phyloP scores from a whole-genome alignment of 2,329 filamentous ascomycete species.

The Endocalyx cinctus region DNA sequence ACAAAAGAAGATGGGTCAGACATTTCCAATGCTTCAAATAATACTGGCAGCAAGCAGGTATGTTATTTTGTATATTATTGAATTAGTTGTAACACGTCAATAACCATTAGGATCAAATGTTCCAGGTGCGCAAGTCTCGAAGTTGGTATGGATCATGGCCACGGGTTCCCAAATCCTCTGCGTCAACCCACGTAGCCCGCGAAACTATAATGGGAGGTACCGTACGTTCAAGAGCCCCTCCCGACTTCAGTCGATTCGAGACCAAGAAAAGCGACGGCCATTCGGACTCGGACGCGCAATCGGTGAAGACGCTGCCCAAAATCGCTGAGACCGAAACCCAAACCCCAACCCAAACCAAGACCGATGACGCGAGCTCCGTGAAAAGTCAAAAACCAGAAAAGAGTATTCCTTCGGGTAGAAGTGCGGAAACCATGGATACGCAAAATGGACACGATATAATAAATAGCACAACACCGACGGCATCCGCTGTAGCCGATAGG shows the following conservation, averaged over 20 bases:
- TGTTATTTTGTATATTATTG: no score
- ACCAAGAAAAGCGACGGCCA: slow-evolving; percentile 32
- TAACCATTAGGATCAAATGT: no score
- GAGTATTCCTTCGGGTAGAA: slow-evolving; percentile 27
- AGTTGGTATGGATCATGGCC: slow-evolving; percentile 65
- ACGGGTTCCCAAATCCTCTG: slow-evolving; percentile 48
- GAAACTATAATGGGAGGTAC: slow-evolving; percentile 59
- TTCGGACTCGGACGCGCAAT: slow-evolving; percentile 26
- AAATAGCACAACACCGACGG: slow-evolving; percentile 4
- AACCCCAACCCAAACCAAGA: slow-evolving; percentile 8
- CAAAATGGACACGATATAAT: slow-evolving; percentile 27
- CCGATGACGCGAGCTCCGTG: slow-evolving; percentile 24
- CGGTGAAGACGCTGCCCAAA: slow-evolving; percentile 25
- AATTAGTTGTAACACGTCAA: no score
- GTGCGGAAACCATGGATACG: slow-evolving; percentile 24
- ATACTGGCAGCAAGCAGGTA: slow-evolving; percentile 16
- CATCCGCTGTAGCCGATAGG: slow-evolving; percentile 25
- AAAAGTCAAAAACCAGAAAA: slow-evolving; percentile 6
- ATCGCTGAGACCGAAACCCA: slow-evolving; percentile 22
- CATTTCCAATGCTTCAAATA: slow-evolving; percentile 9
- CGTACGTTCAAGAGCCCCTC: slow-evolving; percentile 37
- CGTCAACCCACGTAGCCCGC: slow-evolving; percentile 56
- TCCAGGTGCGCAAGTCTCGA: slow-evolving; percentile 45
- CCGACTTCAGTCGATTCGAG: slow-evolving; percentile 50
- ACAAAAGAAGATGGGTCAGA: slow-evolving; percentile 13